Base-by-base conservation (phyloP, 1,284 basidiomycete species). In the Puccinia triticina region DNA sequence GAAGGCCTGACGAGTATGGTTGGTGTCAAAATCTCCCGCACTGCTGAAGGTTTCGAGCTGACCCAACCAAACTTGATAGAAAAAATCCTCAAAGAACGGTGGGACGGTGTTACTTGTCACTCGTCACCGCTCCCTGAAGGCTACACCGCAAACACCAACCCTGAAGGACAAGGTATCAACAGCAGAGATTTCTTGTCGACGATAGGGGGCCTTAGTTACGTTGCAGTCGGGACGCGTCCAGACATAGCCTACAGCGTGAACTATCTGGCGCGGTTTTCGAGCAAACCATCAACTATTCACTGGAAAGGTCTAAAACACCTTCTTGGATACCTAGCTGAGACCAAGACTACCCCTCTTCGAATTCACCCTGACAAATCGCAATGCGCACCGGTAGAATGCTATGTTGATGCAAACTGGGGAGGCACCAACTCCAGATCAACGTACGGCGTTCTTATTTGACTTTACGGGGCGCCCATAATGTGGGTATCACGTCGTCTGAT, bases 271-370 rank as follows among this genome's bases (percentile, higher is more conserved):
- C 43, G n/a, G 5, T 75, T 75, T 57, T 21, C 50, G 12, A 26
- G 5, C 4, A 21, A 37, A 10, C 34, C 73, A 7, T 26, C 48
- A 4, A 4, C 26, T 23, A 14, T 32, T 8, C 43, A 75, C 37
- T 75, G 73, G 73, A 57, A 32, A 10, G 4, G 43, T 53, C 29
- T 76, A 11, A 4, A 7, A 16, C 73, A 76, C 59, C 50, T 76
- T 0, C 7, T 76, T 16, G 0, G 53, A 1, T 59, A 76, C 34
- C 4, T 76, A 2, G 32, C 48, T 26, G 11, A 5, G 5, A 76
- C 73, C 18, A 11, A 18, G 1, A 11, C 8, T 1, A 26, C 23
- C 2, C 7, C 3, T 29, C 61, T 66, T 7, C 11, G 32, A 2
- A 2, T 66, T 29, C 32, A 14, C 26, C 61, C 61, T 7, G n/a